Conservation (phyloP, 1,284 basidiomycete species). For the Meripilus lineatus region DNA sequence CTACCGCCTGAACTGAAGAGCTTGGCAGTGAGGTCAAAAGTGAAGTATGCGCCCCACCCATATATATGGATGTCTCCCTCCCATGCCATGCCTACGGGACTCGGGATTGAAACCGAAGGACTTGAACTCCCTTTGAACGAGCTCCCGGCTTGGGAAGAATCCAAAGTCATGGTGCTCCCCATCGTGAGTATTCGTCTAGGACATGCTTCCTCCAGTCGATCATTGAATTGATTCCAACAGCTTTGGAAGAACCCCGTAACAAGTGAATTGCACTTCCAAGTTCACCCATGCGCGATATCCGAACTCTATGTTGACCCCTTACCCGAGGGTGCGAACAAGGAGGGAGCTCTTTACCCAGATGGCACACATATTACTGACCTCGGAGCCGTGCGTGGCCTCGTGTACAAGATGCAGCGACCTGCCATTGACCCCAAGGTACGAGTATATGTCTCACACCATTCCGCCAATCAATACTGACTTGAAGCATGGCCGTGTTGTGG, state of each 20-base stretch:
- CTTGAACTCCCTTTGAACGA: constrained; percentile 60
- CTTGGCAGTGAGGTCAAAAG: constrained; percentile 71
- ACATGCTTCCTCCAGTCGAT: not conserved
- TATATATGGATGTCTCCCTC: constrained; percentile 86
- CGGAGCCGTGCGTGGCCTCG: constrained; percentile 60
- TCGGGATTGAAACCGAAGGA: constrained; percentile 76
- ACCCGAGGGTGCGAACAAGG: constrained; percentile 40
- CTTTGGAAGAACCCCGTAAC: constrained; percentile 86
- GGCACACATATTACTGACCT: constrained; percentile 70
- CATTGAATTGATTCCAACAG: constrained; percentile 28
- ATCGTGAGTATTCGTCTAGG: constrained; percentile 39
- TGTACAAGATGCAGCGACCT: constrained; percentile 79
- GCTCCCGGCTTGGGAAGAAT: constrained; percentile 72
- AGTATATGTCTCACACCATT: constrained; percentile 16
- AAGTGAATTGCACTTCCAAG: constrained; percentile 71
- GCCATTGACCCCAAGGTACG: constrained; percentile 64
- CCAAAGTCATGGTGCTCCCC: constrained; percentile 65
- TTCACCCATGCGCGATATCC: constrained; percentile 61
- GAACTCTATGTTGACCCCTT: constrained; percentile 61
- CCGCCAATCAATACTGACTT: not conserved
- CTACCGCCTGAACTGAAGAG: constrained; percentile 74
- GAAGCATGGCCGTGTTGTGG: not conserved
- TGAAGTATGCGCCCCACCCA: constrained; percentile 72
- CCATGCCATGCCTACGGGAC: constrained; percentile 64
- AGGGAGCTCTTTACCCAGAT: constrained; percentile 66